Evolutionary conservation across 1,139 yeast genomes (phyloP), one percentile per base, ranked within the genome.

Genomic region (Lodderomyces metapsilosis): DNA sequence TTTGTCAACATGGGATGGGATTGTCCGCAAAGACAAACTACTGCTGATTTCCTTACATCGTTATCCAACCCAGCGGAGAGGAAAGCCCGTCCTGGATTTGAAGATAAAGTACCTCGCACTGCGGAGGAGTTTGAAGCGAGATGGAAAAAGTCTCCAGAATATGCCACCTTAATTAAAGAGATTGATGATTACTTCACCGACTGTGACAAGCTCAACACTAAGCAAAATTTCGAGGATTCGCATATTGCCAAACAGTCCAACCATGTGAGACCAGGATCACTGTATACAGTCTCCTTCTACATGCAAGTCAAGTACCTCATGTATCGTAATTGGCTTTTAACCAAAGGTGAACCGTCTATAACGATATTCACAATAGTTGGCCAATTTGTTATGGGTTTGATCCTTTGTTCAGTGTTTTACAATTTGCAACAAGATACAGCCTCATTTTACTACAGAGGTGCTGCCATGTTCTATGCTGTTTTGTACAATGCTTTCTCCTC

Each of bases 11-110:
- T 85, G 79, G 56, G 85, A 86, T 50, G 62, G 49, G 61, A 71
- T 11, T 84, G 88, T 56, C 84, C 88, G 30, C 71, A 74, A 33
- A 80, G 95, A 61, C 89, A 84, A 66, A 84, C 95, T 8, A 83
- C 92, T 45, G 88, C 91, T 12, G 96, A 88, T 59, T 88, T 76
- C 61, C 69, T 87, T 53, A 86, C 95, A 1, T 78, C 91, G 1
- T 65, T 85, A 34, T 83, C 94, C 1, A 80, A 81, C 52, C 88
- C 92, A 5, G 62, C 69, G 4, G 91, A 82, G 58, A 74, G 92
- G 59, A 60, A 66, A 8, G 61, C 76, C 6, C 60, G 61, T 41
- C 57, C 64, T 11, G 92, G 88, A 2, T 73, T 53, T 45, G 66
- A 62, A 42, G 40, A 37, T 25, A 53, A 47, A 37, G 64, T 59